These are phyloP conservation scores for Saccharomycopsis fodiens DNA, from an alignment of 805 yeast genomes.

Conservation along the genomic window DNA sequence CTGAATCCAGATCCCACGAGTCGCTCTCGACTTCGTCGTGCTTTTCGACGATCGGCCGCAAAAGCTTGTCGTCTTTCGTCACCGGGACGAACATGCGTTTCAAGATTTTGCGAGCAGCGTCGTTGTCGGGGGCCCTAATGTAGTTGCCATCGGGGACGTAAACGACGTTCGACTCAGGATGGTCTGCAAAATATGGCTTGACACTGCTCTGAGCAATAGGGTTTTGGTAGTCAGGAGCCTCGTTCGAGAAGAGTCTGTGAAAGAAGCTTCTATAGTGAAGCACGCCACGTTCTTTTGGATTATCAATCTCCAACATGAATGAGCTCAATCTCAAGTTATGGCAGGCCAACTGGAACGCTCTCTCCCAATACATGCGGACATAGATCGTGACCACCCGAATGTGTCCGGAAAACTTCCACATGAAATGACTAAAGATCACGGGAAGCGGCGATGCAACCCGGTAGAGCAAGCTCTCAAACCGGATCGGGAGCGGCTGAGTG, in stretches of 20 bases:
- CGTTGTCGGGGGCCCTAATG: constrained; percentile 82
- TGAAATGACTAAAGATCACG: constrained; percentile 9
- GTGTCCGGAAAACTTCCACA: constrained; percentile 5
- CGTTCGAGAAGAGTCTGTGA: constrained; percentile 25
- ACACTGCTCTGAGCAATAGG: constrained; percentile 51
- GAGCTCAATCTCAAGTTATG: constrained; percentile 65
- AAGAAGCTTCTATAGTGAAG: constrained; percentile 45
- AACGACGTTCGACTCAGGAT: constrained; percentile 40
- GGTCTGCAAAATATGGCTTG: constrained; percentile 32
- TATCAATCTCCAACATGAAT: constrained; percentile 60
- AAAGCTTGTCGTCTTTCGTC: constrained; percentile 63
- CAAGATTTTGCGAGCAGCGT: constrained; percentile 58
- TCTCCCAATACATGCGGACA: constrained; percentile 51
- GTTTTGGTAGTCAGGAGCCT: constrained; percentile 48
- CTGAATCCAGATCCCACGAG: constrained; percentile 31
- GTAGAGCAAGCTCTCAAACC: not conserved
- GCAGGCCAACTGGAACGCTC: constrained; percentile 48
- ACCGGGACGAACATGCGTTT: constrained; percentile 73
- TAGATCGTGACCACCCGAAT: constrained; percentile 27
- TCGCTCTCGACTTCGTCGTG: constrained; percentile 27
- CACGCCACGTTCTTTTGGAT: constrained; percentile 63
- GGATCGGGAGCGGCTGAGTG: constrained; percentile 22
- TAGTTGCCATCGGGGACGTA: constrained; percentile 77
- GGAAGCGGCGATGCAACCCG: constrained; percentile 2
- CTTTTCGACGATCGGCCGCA: constrained; percentile 32